A percentile compares a stretch with the other conserved stretches of the same genome.
Conservation (phyloP, 129 eudicot species). For the Pseudognaphalium luteoalbum region DNA sequence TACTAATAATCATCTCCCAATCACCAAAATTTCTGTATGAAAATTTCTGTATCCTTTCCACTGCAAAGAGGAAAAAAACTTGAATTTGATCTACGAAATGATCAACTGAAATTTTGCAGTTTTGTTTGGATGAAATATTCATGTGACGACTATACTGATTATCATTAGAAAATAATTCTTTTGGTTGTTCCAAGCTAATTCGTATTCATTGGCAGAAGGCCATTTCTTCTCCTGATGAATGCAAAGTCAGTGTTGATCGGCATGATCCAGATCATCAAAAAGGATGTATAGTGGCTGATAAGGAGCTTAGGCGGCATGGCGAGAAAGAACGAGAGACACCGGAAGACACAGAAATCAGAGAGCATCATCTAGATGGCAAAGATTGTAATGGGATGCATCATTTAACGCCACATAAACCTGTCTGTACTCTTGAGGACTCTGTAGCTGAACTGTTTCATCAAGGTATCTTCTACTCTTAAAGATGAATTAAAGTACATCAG, state of each 20-base stretch:
- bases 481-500: not conserved
- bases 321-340: constrained; percentile 56
- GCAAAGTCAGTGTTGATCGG: constrained; percentile 48
- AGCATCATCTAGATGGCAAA: constrained; percentile 45
- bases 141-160: constrained; percentile 10
- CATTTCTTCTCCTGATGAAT: constrained; percentile 41
- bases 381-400: constrained; percentile 37
- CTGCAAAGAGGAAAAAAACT: too few relatives aligned
- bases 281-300: constrained; percentile 42
- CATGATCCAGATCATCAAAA: constrained; percentile 50
- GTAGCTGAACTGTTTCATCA: constrained; percentile 57
- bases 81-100: too few relatives aligned
- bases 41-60: not conserved
- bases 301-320: constrained; percentile 43
- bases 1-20: not conserved
- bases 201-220: constrained; percentile 40
- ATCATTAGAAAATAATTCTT: constrained; percentile 1
- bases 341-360: constrained; percentile 44
- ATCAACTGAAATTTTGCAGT: not conserved
- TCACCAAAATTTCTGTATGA: not conserved
- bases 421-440: constrained; percentile 50
- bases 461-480: constrained; percentile 34
- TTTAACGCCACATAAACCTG: constrained; percentile 45
- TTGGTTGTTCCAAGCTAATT: constrained; percentile 7
- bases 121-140: constrained; percentile 19